Evolutionary conservation across 768 basidiomycete species (phyloP).

Genomic region (Rhizopogon rudus): DNA sequence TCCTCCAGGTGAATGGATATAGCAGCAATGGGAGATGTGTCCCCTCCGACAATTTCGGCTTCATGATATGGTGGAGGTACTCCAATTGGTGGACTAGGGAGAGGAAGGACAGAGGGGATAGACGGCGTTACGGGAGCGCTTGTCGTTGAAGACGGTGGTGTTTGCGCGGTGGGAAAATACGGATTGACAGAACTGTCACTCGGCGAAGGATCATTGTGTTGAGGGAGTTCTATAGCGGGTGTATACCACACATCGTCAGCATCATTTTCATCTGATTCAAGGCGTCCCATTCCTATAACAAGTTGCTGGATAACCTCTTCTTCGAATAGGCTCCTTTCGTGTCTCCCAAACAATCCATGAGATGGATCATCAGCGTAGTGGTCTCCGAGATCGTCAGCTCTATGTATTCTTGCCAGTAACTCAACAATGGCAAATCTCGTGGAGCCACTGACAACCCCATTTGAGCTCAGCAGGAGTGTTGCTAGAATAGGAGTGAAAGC

Average conservation of each 20-base stretch:
- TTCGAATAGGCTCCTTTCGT: slow-evolving; percentile 64
- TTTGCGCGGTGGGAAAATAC: slow-evolving; percentile 45
- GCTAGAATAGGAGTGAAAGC: slow-evolving; percentile 91
- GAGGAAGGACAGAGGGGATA: slow-evolving; percentile 6
- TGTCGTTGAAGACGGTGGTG: slow-evolving; percentile 18
- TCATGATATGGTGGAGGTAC: slow-evolving; percentile 13
- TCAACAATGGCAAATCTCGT: slow-evolving; percentile 77
- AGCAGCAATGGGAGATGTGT: slow-evolving; percentile 10
- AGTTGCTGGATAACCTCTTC: slow-evolving; percentile 82
- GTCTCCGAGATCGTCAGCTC: slow-evolving; percentile 44
- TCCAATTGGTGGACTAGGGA: slow-evolving; percentile 8
- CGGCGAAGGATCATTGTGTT: not conserved
- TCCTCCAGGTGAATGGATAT: slow-evolving; percentile 14
- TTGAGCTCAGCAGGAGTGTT: slow-evolving; percentile 79
- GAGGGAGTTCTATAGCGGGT: slow-evolving; percentile 24
- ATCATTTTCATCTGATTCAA: slow-evolving; percentile 45
- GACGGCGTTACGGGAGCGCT: slow-evolving; percentile 17
- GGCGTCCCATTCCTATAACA: slow-evolving; percentile 82
- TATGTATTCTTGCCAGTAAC: slow-evolving; percentile 65
- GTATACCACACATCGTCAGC: slow-evolving; percentile 28
- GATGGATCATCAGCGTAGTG: slow-evolving; percentile 27
- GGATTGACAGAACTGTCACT: slow-evolving; percentile 33
- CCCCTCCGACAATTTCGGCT: slow-evolving; percentile 10
- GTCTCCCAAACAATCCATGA: slow-evolving; percentile 43
- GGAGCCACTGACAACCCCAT: slow-evolving; percentile 64